Conservation (phyloP, 192 early-diverging fungal species). For the Podila epicladia region DNA sequence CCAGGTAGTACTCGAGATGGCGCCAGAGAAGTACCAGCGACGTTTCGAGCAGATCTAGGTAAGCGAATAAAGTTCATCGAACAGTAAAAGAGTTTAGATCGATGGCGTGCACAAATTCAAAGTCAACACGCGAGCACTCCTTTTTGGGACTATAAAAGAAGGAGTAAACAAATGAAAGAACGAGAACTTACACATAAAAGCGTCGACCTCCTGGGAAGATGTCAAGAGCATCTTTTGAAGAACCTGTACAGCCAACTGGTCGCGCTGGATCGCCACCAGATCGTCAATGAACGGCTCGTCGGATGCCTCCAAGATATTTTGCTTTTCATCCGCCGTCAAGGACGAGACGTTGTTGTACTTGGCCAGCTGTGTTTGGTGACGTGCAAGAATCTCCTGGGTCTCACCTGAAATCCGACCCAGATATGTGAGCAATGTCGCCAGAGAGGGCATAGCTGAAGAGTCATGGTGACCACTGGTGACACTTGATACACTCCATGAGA, state of each 20-base stretch:
- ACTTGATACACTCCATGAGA: constrained; percentile 47
- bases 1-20: constrained; percentile 71
- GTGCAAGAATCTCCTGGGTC: constrained; percentile 27
- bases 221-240: constrained; percentile 51
- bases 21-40: constrained; percentile 77
- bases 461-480: constrained; percentile 26
- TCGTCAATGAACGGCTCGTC: constrained; percentile 51
- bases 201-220: constrained; percentile 48
- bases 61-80: not conserved
- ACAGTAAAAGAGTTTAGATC: constrained; percentile 2
- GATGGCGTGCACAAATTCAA: no score
- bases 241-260: constrained; percentile 58
- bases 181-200: constrained; percentile 46
- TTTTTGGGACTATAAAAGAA: no score
- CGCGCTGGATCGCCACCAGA: constrained; percentile 52
- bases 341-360: constrained; percentile 35
- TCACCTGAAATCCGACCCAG: constrained; percentile 27
- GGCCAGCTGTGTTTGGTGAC: constrained; percentile 35
- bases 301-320: constrained; percentile 39
- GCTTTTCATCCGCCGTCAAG: constrained; percentile 50
- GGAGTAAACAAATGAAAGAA: no score
- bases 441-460: constrained; percentile 35
- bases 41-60: constrained; percentile 61
- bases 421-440: constrained; percentile 49
- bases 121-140: no score